Percentiles rank a stretch among this genome's conserved stretches.
These are phyloP conservation scores for Phialophora chinensis DNA, from an alignment of 2,329 filamentous ascomycete species.

Conservation along the genomic window DNA sequence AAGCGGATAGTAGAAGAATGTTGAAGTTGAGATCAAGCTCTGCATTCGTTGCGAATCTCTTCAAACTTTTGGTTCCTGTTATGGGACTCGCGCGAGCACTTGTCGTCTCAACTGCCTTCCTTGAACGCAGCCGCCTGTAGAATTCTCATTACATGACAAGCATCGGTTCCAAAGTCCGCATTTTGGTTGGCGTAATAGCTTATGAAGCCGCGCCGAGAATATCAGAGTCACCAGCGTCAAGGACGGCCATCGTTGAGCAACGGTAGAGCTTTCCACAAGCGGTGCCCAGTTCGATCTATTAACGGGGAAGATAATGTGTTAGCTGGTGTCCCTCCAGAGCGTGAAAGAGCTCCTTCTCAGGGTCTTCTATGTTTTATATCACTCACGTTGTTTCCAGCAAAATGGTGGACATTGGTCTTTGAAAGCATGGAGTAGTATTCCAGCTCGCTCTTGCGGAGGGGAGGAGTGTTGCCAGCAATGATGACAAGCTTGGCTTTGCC, in stretches of 20 bases:
- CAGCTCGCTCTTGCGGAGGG: slow-evolving; percentile 95
- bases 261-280: slow-evolving; percentile 99
- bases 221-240: slow-evolving; percentile 98
- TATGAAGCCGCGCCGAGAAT: slow-evolving; percentile 71
- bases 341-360: slow-evolving; percentile 86
- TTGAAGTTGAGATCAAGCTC: background rate
- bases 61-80: background rate
- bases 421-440: slow-evolving; percentile 65
- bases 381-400: slow-evolving; percentile 98
- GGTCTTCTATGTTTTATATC: slow-evolving; percentile 55
- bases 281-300: slow-evolving; percentile 95
- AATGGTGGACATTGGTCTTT: slow-evolving; percentile 94
- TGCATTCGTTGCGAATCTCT: background rate
- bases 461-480: slow-evolving; percentile 94
- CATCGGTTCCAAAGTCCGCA: background rate
- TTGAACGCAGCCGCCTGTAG: background rate
- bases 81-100: background rate
- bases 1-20: background rate
- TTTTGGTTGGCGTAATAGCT: background rate
- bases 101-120: background rate
- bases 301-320: slow-evolving; percentile 33
- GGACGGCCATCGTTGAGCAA: slow-evolving; percentile 94
- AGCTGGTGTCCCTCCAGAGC: slow-evolving; percentile 80
- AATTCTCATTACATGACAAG: background rate
- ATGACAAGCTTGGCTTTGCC: slow-evolving; percentile 99